Percentiles rank a stretch among this genome's conserved stretches.
These are phyloP conservation scores for Phytophthora cryptogea DNA, from an alignment of 352 stramenopile species.

Conservation along the genomic window DNA sequence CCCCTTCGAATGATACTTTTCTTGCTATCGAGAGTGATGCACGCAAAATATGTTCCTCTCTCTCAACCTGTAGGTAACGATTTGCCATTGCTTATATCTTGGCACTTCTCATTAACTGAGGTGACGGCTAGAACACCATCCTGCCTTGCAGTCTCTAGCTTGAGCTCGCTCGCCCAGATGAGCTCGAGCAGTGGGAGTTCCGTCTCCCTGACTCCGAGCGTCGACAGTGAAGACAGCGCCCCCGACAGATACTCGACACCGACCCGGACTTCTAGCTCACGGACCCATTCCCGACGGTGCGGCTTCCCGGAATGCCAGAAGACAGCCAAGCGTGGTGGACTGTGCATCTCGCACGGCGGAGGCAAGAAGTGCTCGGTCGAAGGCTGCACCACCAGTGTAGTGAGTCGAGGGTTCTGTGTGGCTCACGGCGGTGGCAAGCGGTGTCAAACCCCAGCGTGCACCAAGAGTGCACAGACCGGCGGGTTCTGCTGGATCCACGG, in stretches of 20 bases:
- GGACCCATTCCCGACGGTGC: slow-evolving; percentile 32
- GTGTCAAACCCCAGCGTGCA: slow-evolving; percentile 30
- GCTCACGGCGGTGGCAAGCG: slow-evolving; percentile 68
- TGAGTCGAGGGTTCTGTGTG: slow-evolving; percentile 64
- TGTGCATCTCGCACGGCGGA: slow-evolving; percentile 60
- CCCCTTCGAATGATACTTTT: too few species aligned
- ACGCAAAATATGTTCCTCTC: too few species aligned
- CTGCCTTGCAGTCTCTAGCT: slow-evolving; percentile 14
- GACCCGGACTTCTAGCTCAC: neutral
- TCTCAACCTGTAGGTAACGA: too few species aligned
- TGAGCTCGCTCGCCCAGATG: slow-evolving; percentile 24
- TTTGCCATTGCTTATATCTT: too few species aligned
- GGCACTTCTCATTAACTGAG: too few species aligned
- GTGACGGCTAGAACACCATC: too few species aligned
- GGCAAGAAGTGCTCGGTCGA: slow-evolving; percentile 60
- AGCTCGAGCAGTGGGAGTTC: slow-evolving; percentile 21
- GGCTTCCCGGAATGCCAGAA: slow-evolving; percentile 55
- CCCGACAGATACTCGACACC: slow-evolving; percentile 1
- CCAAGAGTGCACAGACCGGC: slow-evolving; percentile 47
- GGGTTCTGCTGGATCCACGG: slow-evolving; percentile 60
- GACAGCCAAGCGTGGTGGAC: slow-evolving; percentile 54
- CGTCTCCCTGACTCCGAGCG: slow-evolving; percentile 1
- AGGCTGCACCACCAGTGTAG: slow-evolving; percentile 54
- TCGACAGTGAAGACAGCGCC: slow-evolving; percentile 10
- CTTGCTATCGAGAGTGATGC: too few species aligned